phyloP scores from a whole-genome alignment of 495 filamentous ascomycete species.

The Penicillium desertorum region DNA sequence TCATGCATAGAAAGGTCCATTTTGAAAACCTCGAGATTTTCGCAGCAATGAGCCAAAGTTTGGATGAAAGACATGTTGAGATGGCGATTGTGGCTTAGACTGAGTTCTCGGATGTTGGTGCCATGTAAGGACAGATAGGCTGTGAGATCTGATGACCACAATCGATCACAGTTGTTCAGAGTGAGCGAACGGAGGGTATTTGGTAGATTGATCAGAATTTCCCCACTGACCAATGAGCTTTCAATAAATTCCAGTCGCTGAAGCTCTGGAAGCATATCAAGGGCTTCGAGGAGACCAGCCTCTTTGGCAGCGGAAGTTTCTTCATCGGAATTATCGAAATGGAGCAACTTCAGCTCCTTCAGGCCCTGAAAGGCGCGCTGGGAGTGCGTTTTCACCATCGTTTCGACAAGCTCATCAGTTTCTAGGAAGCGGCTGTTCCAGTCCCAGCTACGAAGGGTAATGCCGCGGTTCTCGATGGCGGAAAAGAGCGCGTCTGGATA shows the following conservation, averaged over 20 bases:
- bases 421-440: slow-evolving; percentile 72
- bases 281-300: slow-evolving; percentile 52
- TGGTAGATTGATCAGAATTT: slow-evolving; percentile 62
- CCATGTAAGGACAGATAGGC: slow-evolving; percentile 64
- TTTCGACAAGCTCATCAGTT: slow-evolving; percentile 44
- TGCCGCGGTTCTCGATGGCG: slow-evolving; percentile 46
- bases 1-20: slow-evolving; percentile 73
- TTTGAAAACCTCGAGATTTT: slow-evolving; percentile 62
- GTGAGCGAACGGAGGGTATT: slow-evolving; percentile 60
- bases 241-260: slow-evolving; percentile 65
- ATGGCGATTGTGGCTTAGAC: slow-evolving; percentile 71
- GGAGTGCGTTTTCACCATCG: slow-evolving; percentile 56
- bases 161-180: slow-evolving; percentile 70
- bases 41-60: slow-evolving; percentile 59
- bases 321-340: slow-evolving; percentile 42
- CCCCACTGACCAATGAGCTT: slow-evolving; percentile 60
- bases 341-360: slow-evolving; percentile 61
- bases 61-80: slow-evolving; percentile 71
- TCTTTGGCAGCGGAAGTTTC: slow-evolving; percentile 35
- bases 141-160: slow-evolving; percentile 58
- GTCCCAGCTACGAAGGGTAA: slow-evolving; percentile 65
- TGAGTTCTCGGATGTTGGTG: slow-evolving; percentile 58
- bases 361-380: slow-evolving; percentile 59
- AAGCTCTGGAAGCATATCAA: slow-evolving; percentile 60
- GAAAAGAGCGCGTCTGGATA: slow-evolving; percentile 62